Conservation (phyloP, 139 green algal species). For the Coelastrella sp. region DNA sequence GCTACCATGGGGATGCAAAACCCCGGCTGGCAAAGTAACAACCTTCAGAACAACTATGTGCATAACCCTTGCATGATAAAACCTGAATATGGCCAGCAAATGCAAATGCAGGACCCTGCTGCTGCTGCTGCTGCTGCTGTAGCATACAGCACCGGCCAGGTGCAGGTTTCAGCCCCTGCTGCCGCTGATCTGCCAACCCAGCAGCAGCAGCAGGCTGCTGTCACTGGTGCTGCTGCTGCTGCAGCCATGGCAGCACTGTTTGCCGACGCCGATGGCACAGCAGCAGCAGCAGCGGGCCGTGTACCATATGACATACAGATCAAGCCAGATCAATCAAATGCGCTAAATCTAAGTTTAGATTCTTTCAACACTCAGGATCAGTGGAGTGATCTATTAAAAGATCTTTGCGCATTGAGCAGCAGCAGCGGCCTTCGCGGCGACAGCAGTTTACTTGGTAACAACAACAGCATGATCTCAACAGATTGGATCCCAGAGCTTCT, state of each 20-base stretch:
- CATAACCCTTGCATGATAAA: too few relatives aligned
- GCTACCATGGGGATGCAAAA: too few relatives aligned
- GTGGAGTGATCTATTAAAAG: slow-evolving; percentile 33
- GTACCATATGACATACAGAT: slow-evolving; percentile 1
- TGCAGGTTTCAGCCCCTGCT: neutral
- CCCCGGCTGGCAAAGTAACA: too few relatives aligned
- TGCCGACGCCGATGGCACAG: neutral
- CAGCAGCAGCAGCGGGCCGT: neutral
- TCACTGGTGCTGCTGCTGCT: slow-evolving; percentile 1
- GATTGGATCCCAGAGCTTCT: slow-evolving; percentile 47
- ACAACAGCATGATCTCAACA: neutral
- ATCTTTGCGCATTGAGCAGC: slow-evolving; percentile 32
- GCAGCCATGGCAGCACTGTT: slow-evolving; percentile 44
- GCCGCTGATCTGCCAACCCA: neutral
- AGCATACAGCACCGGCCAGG: neutral
- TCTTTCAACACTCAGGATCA: slow-evolving; percentile 18
- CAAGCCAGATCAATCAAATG: neutral
- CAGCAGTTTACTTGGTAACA: too few relatives aligned
- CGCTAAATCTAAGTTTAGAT: neutral
- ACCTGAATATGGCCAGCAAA: too few relatives aligned
- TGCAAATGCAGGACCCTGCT: too few relatives aligned
- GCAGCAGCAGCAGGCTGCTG: slow-evolving; percentile 36
- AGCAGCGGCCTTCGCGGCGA: slow-evolving; percentile 6
- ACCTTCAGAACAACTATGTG: too few relatives aligned
- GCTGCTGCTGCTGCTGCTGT: neutral